These are phyloP conservation scores for Lepiota venenata DNA, from an alignment of 768 basidiomycete species.

Conservation along the genomic window DNA sequence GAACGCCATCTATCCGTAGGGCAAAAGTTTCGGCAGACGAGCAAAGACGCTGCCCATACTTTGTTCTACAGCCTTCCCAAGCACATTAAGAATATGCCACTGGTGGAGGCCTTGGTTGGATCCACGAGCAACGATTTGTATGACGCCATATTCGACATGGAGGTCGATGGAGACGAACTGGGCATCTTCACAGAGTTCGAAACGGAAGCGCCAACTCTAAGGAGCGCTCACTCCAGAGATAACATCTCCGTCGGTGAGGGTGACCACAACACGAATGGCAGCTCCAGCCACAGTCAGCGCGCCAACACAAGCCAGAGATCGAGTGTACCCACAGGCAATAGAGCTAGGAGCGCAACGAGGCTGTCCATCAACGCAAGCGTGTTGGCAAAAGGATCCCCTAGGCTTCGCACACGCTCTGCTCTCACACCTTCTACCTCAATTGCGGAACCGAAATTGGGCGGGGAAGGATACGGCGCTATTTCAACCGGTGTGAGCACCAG, in stretches of 20 bases:
- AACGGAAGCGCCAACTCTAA: conserved; percentile 36
- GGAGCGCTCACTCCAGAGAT: conserved; percentile 37
- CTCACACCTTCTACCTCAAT: not conserved
- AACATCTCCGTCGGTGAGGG: conserved; percentile 18
- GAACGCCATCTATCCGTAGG: conserved; percentile 67
- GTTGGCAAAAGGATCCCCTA: not conserved
- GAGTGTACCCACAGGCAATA: not conserved
- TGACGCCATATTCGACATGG: conserved; percentile 78
- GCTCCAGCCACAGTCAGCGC: not conserved
- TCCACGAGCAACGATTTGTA: conserved; percentile 63
- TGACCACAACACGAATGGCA: not conserved
- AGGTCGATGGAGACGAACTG: conserved; percentile 38
- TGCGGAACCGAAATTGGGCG: not conserved
- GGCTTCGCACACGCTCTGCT: not conserved
- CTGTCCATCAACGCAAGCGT: not conserved
- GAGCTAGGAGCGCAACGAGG: not conserved
- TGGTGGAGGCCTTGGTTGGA: conserved; percentile 77
- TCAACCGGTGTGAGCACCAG: not conserved
- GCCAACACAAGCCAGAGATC: conserved; percentile 12
- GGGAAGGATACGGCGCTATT: not conserved
- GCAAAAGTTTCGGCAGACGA: conserved; percentile 44
- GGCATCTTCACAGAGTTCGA: conserved; percentile 51
- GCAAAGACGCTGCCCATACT: conserved; percentile 48
- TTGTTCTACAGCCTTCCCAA: conserved; percentile 67
- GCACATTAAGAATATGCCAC: conserved; percentile 67